Evolutionary conservation across 495 filamentous ascomycete species (phyloP).

Genomic region (Echria macrotheca): DNA sequence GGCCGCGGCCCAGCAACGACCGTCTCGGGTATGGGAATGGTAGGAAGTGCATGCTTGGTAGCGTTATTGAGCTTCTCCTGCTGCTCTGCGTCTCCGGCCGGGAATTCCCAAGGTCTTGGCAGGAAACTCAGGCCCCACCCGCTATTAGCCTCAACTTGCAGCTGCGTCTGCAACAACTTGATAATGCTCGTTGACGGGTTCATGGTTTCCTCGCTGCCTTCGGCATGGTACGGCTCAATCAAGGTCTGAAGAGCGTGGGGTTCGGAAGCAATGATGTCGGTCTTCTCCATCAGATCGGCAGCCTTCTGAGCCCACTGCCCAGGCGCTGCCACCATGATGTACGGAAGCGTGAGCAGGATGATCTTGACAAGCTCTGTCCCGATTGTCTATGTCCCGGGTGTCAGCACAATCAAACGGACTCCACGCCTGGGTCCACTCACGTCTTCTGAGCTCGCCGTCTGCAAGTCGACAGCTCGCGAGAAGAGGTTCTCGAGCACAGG

Average conservation of each 20-base stretch:
- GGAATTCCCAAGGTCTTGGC: slow-evolving; percentile 74
- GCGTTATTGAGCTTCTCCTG: slow-evolving; percentile 53
- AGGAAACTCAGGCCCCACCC: slow-evolving; percentile 76
- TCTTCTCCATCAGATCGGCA: slow-evolving; percentile 76
- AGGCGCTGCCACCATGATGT: slow-evolving; percentile 69
- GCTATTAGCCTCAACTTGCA: slow-evolving; percentile 62
- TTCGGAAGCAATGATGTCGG: slow-evolving; percentile 81
- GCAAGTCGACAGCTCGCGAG: slow-evolving; percentile 73
- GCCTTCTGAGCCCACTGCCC: slow-evolving; percentile 64
- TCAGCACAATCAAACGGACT: slow-evolving; percentile 10
- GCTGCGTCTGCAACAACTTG: slow-evolving; percentile 74
- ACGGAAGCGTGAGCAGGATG: slow-evolving; percentile 88
- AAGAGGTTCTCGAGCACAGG: slow-evolving; percentile 80
- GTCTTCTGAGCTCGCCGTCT: slow-evolving; percentile 86
- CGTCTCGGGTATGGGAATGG: slow-evolving; percentile 65
- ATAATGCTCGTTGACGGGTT: slow-evolving; percentile 58
- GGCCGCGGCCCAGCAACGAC: slow-evolving; percentile 67
- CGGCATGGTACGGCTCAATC: slow-evolving; percentile 73
- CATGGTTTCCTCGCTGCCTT: slow-evolving; percentile 34
- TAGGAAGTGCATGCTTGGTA: slow-evolving; percentile 68
- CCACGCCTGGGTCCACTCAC: slow-evolving; percentile 51
- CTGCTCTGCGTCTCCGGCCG: slow-evolving; percentile 42
- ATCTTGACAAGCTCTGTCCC: slow-evolving; percentile 91
- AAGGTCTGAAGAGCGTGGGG: slow-evolving; percentile 75
- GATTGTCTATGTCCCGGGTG: slow-evolving; percentile 50